phyloP scores from a whole-genome alignment of 805 yeast species.

The Yamadazyma insecticola region DNA sequence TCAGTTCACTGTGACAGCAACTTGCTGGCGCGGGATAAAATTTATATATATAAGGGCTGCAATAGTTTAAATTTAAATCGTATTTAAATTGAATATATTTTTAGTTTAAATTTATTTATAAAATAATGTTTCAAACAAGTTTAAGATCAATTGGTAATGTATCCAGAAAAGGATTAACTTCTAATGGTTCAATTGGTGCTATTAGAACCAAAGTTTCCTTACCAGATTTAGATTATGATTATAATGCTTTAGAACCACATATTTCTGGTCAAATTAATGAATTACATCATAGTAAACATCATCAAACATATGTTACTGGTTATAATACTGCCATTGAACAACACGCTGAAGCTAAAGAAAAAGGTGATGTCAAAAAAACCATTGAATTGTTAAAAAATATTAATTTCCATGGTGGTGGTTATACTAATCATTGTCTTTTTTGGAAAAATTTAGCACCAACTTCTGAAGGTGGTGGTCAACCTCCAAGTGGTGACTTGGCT shows the following conservation, averaged over 20 bases:
- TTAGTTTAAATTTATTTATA: too few species aligned
- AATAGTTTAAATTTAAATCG: too few species aligned
- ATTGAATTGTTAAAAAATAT: constrained; percentile 42
- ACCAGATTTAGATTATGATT: constrained; percentile 45
- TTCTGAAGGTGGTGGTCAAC: constrained; percentile 53
- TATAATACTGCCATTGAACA: constrained; percentile 43
- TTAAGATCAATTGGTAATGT: neutral
- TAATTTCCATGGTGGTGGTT: constrained; percentile 50
- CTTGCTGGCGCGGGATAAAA: too few species aligned
- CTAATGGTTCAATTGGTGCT: constrained; percentile 14
- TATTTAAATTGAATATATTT: too few species aligned
- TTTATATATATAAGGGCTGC: too few species aligned
- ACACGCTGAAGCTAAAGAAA: constrained; percentile 14
- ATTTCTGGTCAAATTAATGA: constrained; percentile 44
- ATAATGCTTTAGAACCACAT: constrained; percentile 44
- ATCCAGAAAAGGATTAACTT: constrained; percentile 1
- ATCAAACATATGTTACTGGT: constrained; percentile 46
- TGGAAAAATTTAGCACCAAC: constrained; percentile 47
- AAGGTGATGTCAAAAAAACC: constrained; percentile 27
- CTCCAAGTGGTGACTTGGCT: constrained; percentile 41
- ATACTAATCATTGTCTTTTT: constrained; percentile 46
- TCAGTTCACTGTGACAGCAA: too few species aligned
- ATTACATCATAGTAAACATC: constrained; percentile 47
- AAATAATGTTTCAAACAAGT: neutral
- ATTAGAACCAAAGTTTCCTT: constrained; percentile 27